Conservation (phyloP, 768 basidiomycete species). For the Amanita fuliginea region DNA sequence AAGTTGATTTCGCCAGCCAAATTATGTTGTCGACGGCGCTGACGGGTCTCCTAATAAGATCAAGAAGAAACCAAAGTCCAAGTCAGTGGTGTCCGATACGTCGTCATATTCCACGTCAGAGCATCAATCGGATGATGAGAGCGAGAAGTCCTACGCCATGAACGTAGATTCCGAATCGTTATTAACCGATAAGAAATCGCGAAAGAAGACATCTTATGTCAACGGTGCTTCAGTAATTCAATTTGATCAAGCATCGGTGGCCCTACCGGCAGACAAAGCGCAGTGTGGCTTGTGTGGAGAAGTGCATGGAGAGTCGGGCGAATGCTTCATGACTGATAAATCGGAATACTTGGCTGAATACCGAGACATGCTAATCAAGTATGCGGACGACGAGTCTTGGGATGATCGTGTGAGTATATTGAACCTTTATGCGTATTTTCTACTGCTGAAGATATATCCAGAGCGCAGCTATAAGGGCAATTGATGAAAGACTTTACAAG, state of each 20-base stretch:
- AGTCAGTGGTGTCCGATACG: constrained; percentile 17
- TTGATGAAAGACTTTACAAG: constrained; percentile 50
- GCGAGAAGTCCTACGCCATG: constrained; percentile 11
- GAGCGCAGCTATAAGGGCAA: constrained; percentile 56
- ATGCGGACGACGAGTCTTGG: constrained; percentile 56
- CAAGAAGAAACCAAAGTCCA: constrained; percentile 12
- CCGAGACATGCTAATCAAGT: constrained; percentile 51
- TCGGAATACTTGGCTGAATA: constrained; percentile 62
- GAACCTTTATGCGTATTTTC: not conserved
- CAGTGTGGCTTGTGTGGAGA: constrained; percentile 56
- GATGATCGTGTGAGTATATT: constrained; percentile 43
- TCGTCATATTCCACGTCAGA: constrained; percentile 25
- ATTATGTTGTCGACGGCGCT: constrained; percentile 18
- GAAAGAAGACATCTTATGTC: not conserved
- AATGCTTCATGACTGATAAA: constrained; percentile 55
- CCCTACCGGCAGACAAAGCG: not conserved
- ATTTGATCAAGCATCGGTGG: not conserved
- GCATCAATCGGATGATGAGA: constrained; percentile 15
- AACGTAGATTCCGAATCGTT: constrained; percentile 8
- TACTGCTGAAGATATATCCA: constrained; percentile 7
- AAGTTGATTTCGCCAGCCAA: constrained; percentile 9
- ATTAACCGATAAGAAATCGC: not conserved
- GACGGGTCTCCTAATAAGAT: constrained; percentile 10
- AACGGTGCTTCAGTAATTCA: not conserved
- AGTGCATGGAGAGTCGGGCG: constrained; percentile 31